Conservation (phyloP, 768 basidiomycete genomes). For the Hygrophoropsis aurantiaca region DNA sequence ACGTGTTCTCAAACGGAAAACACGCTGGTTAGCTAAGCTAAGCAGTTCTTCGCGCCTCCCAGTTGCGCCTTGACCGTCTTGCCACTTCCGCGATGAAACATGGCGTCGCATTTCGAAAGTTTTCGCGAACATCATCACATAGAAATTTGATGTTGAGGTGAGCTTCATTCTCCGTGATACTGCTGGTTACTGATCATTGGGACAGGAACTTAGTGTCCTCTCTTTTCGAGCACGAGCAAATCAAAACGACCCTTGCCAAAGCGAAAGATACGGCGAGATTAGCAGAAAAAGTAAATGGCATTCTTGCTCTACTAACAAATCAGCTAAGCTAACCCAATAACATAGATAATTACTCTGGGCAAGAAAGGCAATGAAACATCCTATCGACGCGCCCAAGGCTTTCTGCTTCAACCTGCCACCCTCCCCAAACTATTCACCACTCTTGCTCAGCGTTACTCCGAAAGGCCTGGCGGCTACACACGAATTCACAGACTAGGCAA, state of each 20-base stretch:
- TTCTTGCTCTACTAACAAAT: background rate
- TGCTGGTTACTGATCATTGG: slow-evolving; percentile 2
- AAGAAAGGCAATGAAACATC: slow-evolving; percentile 78
- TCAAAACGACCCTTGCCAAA: slow-evolving; percentile 94
- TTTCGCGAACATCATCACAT: slow-evolving; percentile 89
- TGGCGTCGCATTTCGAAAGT: slow-evolving; percentile 88
- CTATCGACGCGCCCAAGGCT: slow-evolving; percentile 71
- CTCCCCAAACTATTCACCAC: slow-evolving; percentile 83
- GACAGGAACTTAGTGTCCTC: slow-evolving; percentile 90
- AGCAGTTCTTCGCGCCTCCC: too few species aligned
- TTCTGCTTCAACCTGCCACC: slow-evolving; percentile 70
- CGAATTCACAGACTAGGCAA: slow-evolving; percentile 91
- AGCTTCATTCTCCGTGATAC: slow-evolving; percentile 12
- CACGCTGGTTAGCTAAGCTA: too few species aligned
- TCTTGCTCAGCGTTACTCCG: slow-evolving; percentile 76
- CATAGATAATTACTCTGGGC: slow-evolving; percentile 86
- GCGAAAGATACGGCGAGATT: slow-evolving; percentile 89
- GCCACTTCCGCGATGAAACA: slow-evolving; percentile 81
- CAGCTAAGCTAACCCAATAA: background rate
- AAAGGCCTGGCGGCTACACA: slow-evolving; percentile 91
- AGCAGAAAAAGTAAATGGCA: slow-evolving; percentile 76
- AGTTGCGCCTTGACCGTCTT: too few species aligned
- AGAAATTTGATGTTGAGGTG: slow-evolving; percentile 92
- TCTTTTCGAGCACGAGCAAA: slow-evolving; percentile 91
- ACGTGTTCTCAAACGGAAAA: too few species aligned